These are phyloP conservation scores for Microbotryomycetes sp. DNA, from an alignment of 1,284 basidiomycete species.

Conservation along the genomic window DNA sequence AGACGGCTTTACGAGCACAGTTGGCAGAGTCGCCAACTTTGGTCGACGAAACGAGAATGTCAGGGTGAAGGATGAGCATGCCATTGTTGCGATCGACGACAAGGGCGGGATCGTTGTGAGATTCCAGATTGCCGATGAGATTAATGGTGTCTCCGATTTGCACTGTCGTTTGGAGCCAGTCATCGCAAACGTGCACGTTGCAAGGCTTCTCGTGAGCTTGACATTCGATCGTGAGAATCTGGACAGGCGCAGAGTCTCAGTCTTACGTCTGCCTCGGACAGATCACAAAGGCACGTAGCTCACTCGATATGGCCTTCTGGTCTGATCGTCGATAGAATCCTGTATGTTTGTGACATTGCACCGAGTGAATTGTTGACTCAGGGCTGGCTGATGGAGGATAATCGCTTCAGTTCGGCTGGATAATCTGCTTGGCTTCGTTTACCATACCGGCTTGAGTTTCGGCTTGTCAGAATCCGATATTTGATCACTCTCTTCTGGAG, in stretches of 20 bases:
- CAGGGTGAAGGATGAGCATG: slow-evolving; percentile 72
- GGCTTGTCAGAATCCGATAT: neutral
- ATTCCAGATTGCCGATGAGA: slow-evolving; percentile 48
- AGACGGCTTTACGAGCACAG: slow-evolving; percentile 71
- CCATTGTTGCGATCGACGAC: slow-evolving; percentile 53
- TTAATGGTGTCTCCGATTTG: slow-evolving; percentile 60
- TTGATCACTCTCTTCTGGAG: neutral
- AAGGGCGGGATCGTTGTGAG: slow-evolving; percentile 35
- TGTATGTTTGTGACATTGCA: slow-evolving; percentile 19
- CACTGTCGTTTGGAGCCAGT: slow-evolving; percentile 28
- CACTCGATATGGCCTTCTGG: slow-evolving; percentile 3
- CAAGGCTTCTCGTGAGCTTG: slow-evolving; percentile 8
- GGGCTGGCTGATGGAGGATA: slow-evolving; percentile 1
- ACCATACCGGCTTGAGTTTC: slow-evolving; percentile 1
- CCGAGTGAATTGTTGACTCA: slow-evolving; percentile 15
- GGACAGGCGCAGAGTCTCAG: neutral
- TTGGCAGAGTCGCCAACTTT: slow-evolving; percentile 70
- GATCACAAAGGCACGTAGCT: neutral
- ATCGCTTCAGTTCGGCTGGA: neutral
- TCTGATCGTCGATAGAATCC: neutral
- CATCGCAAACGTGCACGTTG: slow-evolving; percentile 25
- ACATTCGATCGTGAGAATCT: slow-evolving; percentile 21
- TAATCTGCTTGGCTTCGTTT: neutral
- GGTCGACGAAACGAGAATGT: slow-evolving; percentile 80
- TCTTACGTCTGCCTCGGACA: neutral